Percentiles rank a stretch among this genome's conserved stretches.
Evolutionary conservation across 768 basidiomycete genomes (phyloP).

Genomic region (Boletus tylopilopsis): DNA sequence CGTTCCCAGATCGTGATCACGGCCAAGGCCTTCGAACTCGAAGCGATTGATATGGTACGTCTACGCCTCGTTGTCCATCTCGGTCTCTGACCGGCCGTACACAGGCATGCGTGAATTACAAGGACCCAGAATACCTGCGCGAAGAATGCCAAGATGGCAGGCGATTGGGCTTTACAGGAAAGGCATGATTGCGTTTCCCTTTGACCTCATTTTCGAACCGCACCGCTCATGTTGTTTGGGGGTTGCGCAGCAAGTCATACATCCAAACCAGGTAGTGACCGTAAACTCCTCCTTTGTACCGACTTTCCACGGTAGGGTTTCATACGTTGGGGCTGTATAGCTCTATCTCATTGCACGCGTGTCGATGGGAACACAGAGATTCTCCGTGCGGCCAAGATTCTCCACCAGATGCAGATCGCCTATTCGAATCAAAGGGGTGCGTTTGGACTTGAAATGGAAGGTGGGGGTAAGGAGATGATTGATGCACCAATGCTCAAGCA

Average conservation of each 20-base stretch:
- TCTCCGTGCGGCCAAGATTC: conserved; percentile 66
- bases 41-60: conserved; percentile 86
- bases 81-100: neutral
- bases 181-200: conserved; percentile 43
- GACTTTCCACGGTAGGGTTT: conserved; percentile 51
- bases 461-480: conserved; percentile 71
- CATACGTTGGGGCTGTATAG: neutral
- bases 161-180: conserved; percentile 86
- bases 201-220: neutral
- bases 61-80: neutral
- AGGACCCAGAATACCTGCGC: conserved; percentile 57
- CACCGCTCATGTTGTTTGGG: neutral
- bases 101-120: conserved; percentile 90
- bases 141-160: conserved; percentile 80
- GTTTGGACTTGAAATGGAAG: conserved; percentile 61
- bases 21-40: conserved; percentile 79
- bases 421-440: conserved; percentile 58
- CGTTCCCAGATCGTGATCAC: conserved; percentile 78
- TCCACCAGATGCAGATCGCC: conserved; percentile 59
- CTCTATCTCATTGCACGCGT: neutral
- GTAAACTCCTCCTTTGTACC: conserved; percentile 83
- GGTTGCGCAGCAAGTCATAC: conserved; percentile 83
- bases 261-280: conserved; percentile 75
- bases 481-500: conserved; percentile 91
- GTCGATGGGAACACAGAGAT: conserved; percentile 51